phyloP scores from a whole-genome alignment of 352 stramenopile species.

The Aphanomyces euteiches region DNA sequence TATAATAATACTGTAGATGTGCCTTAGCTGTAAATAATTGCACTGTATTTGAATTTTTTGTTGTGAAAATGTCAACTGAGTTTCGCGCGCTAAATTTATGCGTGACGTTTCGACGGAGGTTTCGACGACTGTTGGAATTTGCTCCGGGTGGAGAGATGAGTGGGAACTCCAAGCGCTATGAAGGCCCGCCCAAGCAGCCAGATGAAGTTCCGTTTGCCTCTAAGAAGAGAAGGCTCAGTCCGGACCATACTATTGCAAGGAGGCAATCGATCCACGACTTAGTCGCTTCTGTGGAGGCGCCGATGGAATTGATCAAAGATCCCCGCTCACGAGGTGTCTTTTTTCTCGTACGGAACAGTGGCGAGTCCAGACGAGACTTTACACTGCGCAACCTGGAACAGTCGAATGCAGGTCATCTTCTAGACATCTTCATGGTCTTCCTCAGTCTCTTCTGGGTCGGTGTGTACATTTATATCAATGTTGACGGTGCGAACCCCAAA shows the following conservation, averaged over 20 bases:
- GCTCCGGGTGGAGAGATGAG: neutral
- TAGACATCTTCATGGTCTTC: conserved; percentile 46
- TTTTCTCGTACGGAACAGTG: conserved; percentile 31
- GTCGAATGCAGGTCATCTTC: conserved; percentile 47
- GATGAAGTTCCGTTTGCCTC: neutral
- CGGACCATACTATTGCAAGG: conserved; percentile 5
- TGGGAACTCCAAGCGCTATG: conserved; percentile 2
- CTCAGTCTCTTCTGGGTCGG: conserved; percentile 62
- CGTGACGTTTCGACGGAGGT: neutral
- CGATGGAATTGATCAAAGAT: conserved; percentile 23
- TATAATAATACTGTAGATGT: no score
- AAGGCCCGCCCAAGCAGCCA: neutral
- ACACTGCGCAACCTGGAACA: conserved; percentile 72
- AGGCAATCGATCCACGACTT: conserved; percentile 25
- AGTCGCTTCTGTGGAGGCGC: neutral
- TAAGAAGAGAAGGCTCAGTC: conserved; percentile 14
- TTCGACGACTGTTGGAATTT: no score
- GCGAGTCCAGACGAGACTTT: conserved; percentile 59
- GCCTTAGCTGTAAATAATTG: no score
- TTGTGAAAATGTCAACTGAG: neutral
- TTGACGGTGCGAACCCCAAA: conserved; percentile 37
- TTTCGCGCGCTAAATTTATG: neutral
- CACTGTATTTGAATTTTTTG: no score
- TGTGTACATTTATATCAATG: conserved; percentile 62
- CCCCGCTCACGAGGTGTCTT: conserved; percentile 19